Base-by-base conservation (phyloP, 2,329 filamentous ascomycete genomes). In the Coleophoma crateriformis region DNA sequence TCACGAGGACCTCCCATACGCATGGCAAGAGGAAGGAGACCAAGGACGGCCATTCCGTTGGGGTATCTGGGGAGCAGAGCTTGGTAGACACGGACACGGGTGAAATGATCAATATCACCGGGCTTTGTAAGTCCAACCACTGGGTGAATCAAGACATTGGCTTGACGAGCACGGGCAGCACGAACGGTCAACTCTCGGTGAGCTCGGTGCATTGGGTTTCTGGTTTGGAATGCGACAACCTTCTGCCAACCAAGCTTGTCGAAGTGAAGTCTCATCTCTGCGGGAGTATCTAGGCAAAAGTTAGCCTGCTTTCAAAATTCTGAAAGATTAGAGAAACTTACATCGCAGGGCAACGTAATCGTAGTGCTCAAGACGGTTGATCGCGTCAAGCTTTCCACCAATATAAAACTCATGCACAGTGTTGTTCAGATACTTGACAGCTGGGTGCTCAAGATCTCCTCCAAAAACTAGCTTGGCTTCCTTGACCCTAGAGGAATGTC, bases 81-180 rank as follows among this genome's bases (percentile, higher is more conserved):
- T 80, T 97, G 89, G 82, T 99, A 99, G 64, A 96, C 94, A 66
- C 94, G 90, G 63, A 99, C 94, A 69, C 94, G 90, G 64, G 94
- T 99, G 78, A 99, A 99, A 81, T 99, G 94, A 74, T 99, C 94
- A 68, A 99, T 99, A 71, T 99, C 94, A 70, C 94, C 94, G 51
- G 94, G 94, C 81, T 99, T 99, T 69, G 94, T 99, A 65, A 99
- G 82, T 67, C 94, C 94, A 58, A 99, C 94, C 57, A 99, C 94
- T 54, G 94, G 94, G 77, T 99, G 94, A 71, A 99, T 99, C 65
- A 99, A 87, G 60, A 99, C 94, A 69, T 99, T 99, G 70, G 94
- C 94, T 71, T 96, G 91, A 72, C 95, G 89, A 50, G 88, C 88
- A 64, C 94, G 92, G 58, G 94, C 94, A 60, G 94, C 94, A 65